These are phyloP conservation scores for Triticum timopheevii DNA, from an alignment of 176 grass and related monocot species.

Conservation along the genomic window DNA sequence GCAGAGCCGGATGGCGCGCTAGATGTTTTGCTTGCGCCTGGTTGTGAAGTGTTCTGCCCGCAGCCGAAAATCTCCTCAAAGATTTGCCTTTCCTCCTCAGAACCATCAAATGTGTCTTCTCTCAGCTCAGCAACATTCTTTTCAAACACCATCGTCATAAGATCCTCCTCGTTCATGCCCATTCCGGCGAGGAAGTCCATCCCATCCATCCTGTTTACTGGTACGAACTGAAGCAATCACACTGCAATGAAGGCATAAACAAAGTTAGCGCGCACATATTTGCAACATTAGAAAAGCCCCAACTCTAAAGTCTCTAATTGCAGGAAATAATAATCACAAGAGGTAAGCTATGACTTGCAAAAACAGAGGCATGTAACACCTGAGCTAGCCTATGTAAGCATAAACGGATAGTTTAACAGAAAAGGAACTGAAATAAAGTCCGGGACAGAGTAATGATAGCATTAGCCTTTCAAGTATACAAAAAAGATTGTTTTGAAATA, in stretches of 20 bases:
- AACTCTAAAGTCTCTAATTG: neutral
- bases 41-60: neutral
- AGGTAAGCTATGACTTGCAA: neutral
- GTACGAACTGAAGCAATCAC: neutral
- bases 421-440: neutral
- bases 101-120: slow-evolving; percentile 51
- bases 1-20: slow-evolving; percentile 12
- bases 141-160: slow-evolving; percentile 59
- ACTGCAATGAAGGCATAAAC: slow-evolving; percentile 9
- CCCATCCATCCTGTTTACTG: slow-evolving; percentile 43
- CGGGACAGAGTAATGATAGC: neutral
- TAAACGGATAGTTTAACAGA: neutral
- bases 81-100: slow-evolving; percentile 44
- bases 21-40: neutral
- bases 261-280: neutral
- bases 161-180: slow-evolving; percentile 68
- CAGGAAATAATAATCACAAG: slow-evolving; percentile 15
- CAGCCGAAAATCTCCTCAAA: slow-evolving; percentile 46
- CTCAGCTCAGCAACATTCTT: slow-evolving; percentile 40
- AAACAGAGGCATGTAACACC: neutral
- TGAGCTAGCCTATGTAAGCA: slow-evolving; percentile 5
- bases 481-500: neutral
- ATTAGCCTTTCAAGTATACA: neutral
- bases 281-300: neutral
- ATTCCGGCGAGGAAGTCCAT: slow-evolving; percentile 38